These are phyloP conservation scores for Echium plantagineum DNA, from an alignment of 257 asterid species.

Conservation along the genomic window DNA sequence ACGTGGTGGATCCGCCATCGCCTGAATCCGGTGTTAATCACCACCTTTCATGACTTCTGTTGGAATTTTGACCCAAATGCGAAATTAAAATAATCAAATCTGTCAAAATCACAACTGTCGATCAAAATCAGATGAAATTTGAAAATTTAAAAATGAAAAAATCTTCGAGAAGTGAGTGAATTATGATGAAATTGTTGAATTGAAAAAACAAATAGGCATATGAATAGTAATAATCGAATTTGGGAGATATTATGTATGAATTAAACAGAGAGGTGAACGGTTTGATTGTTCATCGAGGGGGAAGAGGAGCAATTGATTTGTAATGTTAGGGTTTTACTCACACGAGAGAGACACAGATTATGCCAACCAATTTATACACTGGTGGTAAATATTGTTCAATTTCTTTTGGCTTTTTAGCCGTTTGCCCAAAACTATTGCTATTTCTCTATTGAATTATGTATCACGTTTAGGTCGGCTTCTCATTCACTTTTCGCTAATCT, in stretches of 20 bases:
- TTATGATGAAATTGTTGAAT: slow-evolving; percentile 9
- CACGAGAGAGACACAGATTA: background rate
- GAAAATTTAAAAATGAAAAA: background rate
- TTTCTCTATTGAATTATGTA: too few species aligned
- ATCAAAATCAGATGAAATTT: slow-evolving; percentile 4
- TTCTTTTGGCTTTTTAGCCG: too few species aligned
- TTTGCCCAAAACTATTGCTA: too few species aligned
- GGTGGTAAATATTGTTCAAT: too few species aligned
- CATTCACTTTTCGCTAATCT: too few species aligned
- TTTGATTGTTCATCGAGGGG: background rate
- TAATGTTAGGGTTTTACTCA: background rate
- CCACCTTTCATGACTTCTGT: slow-evolving; percentile 30
- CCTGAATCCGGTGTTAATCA: slow-evolving; percentile 27
- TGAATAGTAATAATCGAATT: background rate
- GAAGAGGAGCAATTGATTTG: background rate
- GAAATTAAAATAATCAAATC: background rate
- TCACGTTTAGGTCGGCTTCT: too few species aligned
- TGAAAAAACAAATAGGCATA: slow-evolving; percentile 37
- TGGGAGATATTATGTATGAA: too few species aligned
- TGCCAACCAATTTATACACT: too few species aligned
- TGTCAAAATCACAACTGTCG: slow-evolving; percentile 9
- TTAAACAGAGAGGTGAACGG: background rate
- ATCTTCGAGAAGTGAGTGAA: slow-evolving; percentile 1
- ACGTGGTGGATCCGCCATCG: slow-evolving; percentile 90
- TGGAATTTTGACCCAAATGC: background rate